These are phyloP conservation scores for Coemansia sp. DNA, from an alignment of 192 early-diverging fungal species.

Conservation along the genomic window DNA sequence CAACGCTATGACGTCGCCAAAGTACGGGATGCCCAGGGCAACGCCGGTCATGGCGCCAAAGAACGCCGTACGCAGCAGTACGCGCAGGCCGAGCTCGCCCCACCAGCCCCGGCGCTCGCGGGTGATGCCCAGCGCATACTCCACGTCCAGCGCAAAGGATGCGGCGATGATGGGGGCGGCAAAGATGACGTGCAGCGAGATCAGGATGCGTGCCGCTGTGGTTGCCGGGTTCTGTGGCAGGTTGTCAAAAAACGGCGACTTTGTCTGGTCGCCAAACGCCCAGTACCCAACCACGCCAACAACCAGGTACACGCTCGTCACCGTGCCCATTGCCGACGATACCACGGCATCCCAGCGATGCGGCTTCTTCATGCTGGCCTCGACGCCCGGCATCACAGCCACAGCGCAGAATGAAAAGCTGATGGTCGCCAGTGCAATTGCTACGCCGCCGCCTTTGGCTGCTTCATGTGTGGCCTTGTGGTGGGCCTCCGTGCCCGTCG, in stretches of 20 bases:
- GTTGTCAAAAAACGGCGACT: constrained; percentile 61
- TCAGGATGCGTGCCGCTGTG: constrained; percentile 62
- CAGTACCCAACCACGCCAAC: constrained; percentile 68
- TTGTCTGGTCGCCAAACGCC: constrained; percentile 58
- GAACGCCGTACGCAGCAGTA: constrained; percentile 51
- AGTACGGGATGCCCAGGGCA: constrained; percentile 67
- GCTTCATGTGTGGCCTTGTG: constrained; percentile 22
- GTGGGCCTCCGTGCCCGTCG: constrained; percentile 4
- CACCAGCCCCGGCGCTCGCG: constrained; percentile 41
- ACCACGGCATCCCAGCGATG: constrained; percentile 61
- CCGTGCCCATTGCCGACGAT: constrained; percentile 54
- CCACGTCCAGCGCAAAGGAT: constrained; percentile 64
- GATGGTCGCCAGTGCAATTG: constrained; percentile 66
- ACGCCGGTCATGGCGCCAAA: constrained; percentile 53
- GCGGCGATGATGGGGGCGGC: constrained; percentile 73
- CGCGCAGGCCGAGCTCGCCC: constrained; percentile 51
- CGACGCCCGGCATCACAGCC: constrained; percentile 73
- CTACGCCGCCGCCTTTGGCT: constrained; percentile 55
- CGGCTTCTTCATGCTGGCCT: constrained; percentile 67
- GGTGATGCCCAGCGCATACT: constrained; percentile 54
- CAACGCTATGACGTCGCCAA: constrained; percentile 69
- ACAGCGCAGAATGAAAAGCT: constrained; percentile 75
- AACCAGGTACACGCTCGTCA: constrained; percentile 61
- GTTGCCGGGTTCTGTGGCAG: constrained; percentile 55
- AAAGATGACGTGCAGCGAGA: constrained; percentile 76